Evolutionary conservation across 306 rosid genomes (phyloP), one percentile per base, ranked within the genome.

Genomic region (Begonia loranthoides): DNA sequence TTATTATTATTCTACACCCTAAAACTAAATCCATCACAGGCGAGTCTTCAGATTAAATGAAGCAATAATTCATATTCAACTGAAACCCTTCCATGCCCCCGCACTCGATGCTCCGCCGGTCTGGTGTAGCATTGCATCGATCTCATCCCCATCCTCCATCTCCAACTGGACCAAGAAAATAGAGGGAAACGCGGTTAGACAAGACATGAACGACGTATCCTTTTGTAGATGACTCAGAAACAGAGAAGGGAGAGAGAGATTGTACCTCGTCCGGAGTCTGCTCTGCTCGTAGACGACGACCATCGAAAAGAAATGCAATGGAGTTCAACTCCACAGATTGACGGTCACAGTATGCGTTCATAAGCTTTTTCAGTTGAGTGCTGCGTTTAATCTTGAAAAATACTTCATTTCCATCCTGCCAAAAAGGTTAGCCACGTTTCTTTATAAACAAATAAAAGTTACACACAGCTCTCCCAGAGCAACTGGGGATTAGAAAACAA

Each of bases 101-200:
- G 16, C 49, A 9, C 59, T 1, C 34, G 13, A 44, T 51, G 57
- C 54, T 52, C 79, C 82, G 0, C 79, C 87, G 24, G 59, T 64
- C 50, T 75, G 87, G 60, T 79, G 87, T 60, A 61, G 39, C 82
- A 79, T 79, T 0, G 76, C 86, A 60, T 75, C 86, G 1, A 75
- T 75, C 57, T 66, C 77, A 64, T 76, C 87, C 0, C 73, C 77
- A 17, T 79, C 77, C 59, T 76, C 77, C 80, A 76, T 41, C 24
- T 60, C 75, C 11, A 79, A 72, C 80, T 69, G 77, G 58, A n/a
- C 49, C 3, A 12, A 12, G n/a, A 10, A 43, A 10, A 13, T 12
- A 43, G 0, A 43, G 6, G n/a, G n/a, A 5, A 1, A 39, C 43
- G 10, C 10, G 10, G 6, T 5, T 2, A 13, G 3, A 13, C 46